Percentiles rank a stretch among this genome's conserved stretches.
Conservation (phyloP, 1,139 yeast species). For the Protomyces arabidopsidicola region DNA sequence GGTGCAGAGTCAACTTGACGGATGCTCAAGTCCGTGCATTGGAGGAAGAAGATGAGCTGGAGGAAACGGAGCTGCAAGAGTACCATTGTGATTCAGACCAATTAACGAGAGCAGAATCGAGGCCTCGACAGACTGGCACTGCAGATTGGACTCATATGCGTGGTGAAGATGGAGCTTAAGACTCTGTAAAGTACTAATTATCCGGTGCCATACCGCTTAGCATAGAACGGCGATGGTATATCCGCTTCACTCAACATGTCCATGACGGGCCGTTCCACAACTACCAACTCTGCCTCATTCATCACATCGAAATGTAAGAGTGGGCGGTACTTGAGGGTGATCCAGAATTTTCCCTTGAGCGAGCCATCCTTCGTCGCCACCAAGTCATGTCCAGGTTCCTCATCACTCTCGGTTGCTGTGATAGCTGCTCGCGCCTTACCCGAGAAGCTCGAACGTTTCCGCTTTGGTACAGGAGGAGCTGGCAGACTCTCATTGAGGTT, state of each 20-base stretch:
- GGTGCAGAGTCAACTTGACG: constrained; percentile 39
- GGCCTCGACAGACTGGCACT: constrained; percentile 65
- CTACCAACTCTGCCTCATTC: constrained; percentile 56
- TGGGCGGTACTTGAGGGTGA: constrained; percentile 72
- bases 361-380: constrained; percentile 9
- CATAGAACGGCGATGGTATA: constrained; percentile 25
- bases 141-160: constrained; percentile 34
- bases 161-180: not conserved
- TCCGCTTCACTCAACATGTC: constrained; percentile 33
- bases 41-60: constrained; percentile 45
- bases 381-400: not conserved
- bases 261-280: constrained; percentile 72
- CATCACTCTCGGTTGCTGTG: not conserved
- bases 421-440: not conserved
- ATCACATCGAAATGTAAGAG: constrained; percentile 59
- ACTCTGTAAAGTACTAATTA: not conserved
- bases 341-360: constrained; percentile 54
- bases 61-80: constrained; percentile 38
- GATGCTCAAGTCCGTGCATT: constrained; percentile 39
- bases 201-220: constrained; percentile 13
- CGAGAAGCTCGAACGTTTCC: not conserved
- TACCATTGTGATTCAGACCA: constrained; percentile 34
- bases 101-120: constrained; percentile 32
- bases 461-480: not conserved
- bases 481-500: constrained; percentile 64